Percentiles rank a stretch among this genome's conserved stretches.
These are phyloP conservation scores for Rhodomyrtus psidioides DNA, from an alignment of 441 rosid genomes.

Conservation along the genomic window DNA sequence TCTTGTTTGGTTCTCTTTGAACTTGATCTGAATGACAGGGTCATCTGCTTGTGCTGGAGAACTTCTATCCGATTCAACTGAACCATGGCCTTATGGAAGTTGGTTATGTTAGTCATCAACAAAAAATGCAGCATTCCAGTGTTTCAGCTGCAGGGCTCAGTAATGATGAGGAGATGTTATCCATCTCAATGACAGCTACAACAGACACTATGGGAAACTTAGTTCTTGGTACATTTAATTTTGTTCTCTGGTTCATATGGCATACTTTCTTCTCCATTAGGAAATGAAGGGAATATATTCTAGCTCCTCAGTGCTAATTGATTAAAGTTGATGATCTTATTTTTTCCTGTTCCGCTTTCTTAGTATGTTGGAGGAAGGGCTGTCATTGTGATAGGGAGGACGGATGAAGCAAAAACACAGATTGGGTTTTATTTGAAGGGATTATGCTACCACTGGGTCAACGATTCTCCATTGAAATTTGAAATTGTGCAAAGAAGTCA, in stretches of 20 bases:
- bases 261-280: not conserved
- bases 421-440: not conserved
- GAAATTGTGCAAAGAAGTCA: not conserved
- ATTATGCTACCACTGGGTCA: not conserved
- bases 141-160: slow-evolving; percentile 25
- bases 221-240: slow-evolving; percentile 51
- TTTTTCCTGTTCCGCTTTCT: not conserved
- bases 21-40: slow-evolving; percentile 44
- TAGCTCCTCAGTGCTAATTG: not conserved
- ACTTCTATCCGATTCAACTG: slow-evolving; percentile 44
- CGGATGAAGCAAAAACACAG: not conserved
- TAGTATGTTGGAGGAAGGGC: not conserved
- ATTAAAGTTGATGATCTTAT: not conserved
- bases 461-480: not conserved
- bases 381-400: not conserved
- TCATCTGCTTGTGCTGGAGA: slow-evolving; percentile 72
- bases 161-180: slow-evolving; percentile 37
- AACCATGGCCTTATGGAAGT: slow-evolving; percentile 85
- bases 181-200: slow-evolving; percentile 85
- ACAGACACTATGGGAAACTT: slow-evolving; percentile 63
- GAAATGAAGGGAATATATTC: not conserved
- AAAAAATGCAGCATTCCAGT: not conserved
- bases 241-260: not conserved
- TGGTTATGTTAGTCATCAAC: slow-evolving; percentile 54
- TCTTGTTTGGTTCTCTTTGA: not conserved